A percentile compares a stretch with the other conserved stretches of the same genome.
These are phyloP conservation scores for Candida neerlandica DNA, from an alignment of 1,139 yeast species.

Conservation along the genomic window DNA sequence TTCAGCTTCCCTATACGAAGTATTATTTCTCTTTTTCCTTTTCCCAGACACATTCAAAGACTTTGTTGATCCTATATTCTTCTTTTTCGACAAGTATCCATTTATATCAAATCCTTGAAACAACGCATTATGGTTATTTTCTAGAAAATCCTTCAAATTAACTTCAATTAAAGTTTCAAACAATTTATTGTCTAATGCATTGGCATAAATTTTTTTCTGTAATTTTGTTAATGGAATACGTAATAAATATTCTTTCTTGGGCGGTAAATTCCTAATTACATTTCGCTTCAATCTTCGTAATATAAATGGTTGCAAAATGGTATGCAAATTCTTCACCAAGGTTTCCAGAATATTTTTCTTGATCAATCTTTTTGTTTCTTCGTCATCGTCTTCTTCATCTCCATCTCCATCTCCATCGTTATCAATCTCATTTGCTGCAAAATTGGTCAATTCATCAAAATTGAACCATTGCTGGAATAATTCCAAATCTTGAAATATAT, in stretches of 20 bases:
- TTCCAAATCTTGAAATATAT: conserved; percentile 85
- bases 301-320: conserved; percentile 84
- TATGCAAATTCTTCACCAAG: conserved; percentile 77
- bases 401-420: conserved; percentile 25
- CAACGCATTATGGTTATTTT: conserved; percentile 28
- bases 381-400: conserved; percentile 23
- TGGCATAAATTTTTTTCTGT: conserved; percentile 67
- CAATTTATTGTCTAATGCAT: conserved; percentile 53
- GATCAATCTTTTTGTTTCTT: conserved; percentile 44
- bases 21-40: conserved; percentile 8
- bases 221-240: conserved; percentile 66
- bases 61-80: background rate
- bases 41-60: background rate
- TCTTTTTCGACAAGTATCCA: conserved; percentile 27
- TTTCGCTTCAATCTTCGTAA: conserved; percentile 77
- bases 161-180: conserved; percentile 43
- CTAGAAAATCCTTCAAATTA: conserved; percentile 49
- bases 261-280: conserved; percentile 71
- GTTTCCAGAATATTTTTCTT: conserved; percentile 65
- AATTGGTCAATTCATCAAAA: conserved; percentile 56
- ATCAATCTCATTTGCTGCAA: conserved; percentile 36
- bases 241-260: conserved; percentile 84
- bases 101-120: conserved; percentile 38
- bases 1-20: conserved; percentile 26
- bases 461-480: conserved; percentile 94